A percentile compares a stretch with the other conserved stretches of the same genome.
Conservation (phyloP, 164 flowering plant species). For the Warburgia ugandensis region DNA sequence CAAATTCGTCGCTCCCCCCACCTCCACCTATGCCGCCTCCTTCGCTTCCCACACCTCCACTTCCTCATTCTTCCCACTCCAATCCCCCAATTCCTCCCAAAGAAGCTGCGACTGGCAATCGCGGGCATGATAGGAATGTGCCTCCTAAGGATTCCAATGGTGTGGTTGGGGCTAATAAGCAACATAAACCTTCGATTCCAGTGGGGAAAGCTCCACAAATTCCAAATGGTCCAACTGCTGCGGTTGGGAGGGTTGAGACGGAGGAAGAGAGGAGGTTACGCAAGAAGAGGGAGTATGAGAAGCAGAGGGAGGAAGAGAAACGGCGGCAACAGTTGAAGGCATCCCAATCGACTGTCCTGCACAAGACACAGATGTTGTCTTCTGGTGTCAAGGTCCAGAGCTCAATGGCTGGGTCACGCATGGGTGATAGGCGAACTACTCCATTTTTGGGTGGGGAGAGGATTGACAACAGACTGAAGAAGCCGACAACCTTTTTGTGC, state of each 20-base stretch:
- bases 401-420: constrained; percentile 56
- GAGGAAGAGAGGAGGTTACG: constrained; percentile 87
- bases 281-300: constrained; percentile 85
- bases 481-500: constrained; percentile 93
- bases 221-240: constrained; percentile 26
- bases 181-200: constrained; percentile 30
- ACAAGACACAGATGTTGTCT: constrained; percentile 56
- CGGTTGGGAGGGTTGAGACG: constrained; percentile 59
- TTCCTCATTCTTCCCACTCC: constrained; percentile 39
- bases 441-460: constrained; percentile 67
- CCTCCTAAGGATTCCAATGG: constrained; percentile 17
- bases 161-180: too few species aligned
- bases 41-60: constrained; percentile 33
- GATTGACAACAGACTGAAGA: constrained; percentile 80
- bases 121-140: constrained; percentile 15
- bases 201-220: constrained; percentile 16
- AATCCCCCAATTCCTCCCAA: constrained; percentile 28
- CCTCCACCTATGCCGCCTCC: constrained; percentile 36
- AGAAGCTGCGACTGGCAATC: constrained; percentile 19
- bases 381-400: constrained; percentile 49
- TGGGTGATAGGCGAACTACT: constrained; percentile 58
- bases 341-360: constrained; percentile 51
- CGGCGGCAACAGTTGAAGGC: constrained; percentile 60
- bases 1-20: constrained; percentile 45
- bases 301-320: constrained; percentile 74